Percentiles rank a stretch among this genome's conserved stretches.
phyloP scores from a whole-genome alignment of 768 basidiomycete genomes.

The Termitomyces sp. region DNA sequence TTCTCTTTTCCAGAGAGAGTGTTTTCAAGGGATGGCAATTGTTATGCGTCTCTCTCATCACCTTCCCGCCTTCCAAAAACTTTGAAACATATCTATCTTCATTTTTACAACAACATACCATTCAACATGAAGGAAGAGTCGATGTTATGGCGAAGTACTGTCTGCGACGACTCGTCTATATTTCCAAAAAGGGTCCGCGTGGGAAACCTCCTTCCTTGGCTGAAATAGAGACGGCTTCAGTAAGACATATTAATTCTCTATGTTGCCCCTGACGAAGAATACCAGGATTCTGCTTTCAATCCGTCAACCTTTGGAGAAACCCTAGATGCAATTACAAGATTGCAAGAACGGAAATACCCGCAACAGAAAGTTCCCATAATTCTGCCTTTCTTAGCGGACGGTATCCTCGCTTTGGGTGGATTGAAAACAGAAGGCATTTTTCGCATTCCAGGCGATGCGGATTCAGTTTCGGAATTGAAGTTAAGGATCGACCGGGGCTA shows the following conservation, averaged over 20 bases:
- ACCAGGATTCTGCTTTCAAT: slow-evolving; percentile 87
- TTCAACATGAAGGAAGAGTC: slow-evolving; percentile 67
- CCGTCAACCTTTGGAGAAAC: slow-evolving; percentile 93
- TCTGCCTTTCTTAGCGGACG: slow-evolving; percentile 89
- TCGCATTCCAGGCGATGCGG: slow-evolving; percentile 86
- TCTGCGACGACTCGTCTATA: slow-evolving; percentile 65
- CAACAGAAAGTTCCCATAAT: slow-evolving; percentile 85
- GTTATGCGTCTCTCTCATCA: slow-evolving; percentile 82
- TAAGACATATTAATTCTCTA: slow-evolving; percentile 25
- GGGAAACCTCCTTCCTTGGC: slow-evolving; percentile 76
- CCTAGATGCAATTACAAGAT: slow-evolving; percentile 73
- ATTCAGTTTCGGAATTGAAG: slow-evolving; percentile 84
- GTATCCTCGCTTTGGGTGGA: slow-evolving; percentile 85
- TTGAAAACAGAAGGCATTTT: slow-evolving; percentile 87
- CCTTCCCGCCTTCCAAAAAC: slow-evolving; percentile 91
- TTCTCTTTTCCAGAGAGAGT: slow-evolving; percentile 49
- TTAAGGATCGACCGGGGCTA: slow-evolving; percentile 87
- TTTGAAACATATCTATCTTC: slow-evolving; percentile 79
- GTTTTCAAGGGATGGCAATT: slow-evolving; percentile 92
- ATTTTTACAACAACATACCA: slow-evolving; percentile 71
- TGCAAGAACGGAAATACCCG: slow-evolving; percentile 85
- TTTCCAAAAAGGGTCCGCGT: slow-evolving; percentile 80
- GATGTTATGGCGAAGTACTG: slow-evolving; percentile 92
- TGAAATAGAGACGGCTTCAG: slow-evolving; percentile 91
- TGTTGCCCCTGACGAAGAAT: slow-evolving; percentile 6